Base-by-base conservation (phyloP, 2,329 filamentous ascomycete species). In the Remersonia thermophila region DNA sequence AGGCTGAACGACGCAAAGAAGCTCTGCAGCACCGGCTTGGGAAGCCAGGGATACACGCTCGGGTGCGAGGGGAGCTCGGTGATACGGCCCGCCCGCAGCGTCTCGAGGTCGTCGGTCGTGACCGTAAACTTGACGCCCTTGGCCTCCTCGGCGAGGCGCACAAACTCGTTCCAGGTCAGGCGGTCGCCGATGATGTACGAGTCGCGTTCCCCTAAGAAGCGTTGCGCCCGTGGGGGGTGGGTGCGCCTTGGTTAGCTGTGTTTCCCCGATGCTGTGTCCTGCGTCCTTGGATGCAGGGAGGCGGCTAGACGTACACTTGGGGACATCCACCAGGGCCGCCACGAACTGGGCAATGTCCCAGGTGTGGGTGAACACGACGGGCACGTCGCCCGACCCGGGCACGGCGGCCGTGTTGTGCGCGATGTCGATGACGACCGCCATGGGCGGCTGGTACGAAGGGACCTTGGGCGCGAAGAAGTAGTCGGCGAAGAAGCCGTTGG, bases 301-400 rank as follows among this genome's bases (percentile, higher is more conserved):
- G n/a, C n/a, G n/a, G n/a, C n/a, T n/a, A n/a, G n/a, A n/a, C n/a
- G n/a, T n/a, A n/a, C n/a, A n/a, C 15, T 54, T 54, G 3, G 57
- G 46, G 15, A 62, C 41, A n/a, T 58, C 56, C 11, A 72, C 44
- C 3, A 56, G 38, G 4, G 55, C 56, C 7, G 56, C 59, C 4
- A 69, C 55, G 36, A 66, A 70, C 26, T 50, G 56, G 3, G 60
- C 67, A 28, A 73, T 52, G 45, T 73, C 69, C 4, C 51, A 51
- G 1, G 60, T 66, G 44, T 70, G 63, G 0, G 67, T 72, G 48
- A 69, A 64, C 3, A 56, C 50, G 7, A 66, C 54, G 3, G 51
- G 50, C 5, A 51, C 55, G n/a, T 64, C 53, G 0, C 70, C 70
- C 15, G 60, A 54, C 0, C 65, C 67, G 0, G 69, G 67, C 14